Percentiles rank a stretch among this genome's conserved stretches.
These are phyloP conservation scores for Picea glauca DNA, from an alignment of 75 land plant genomes.

Conservation along the genomic window DNA sequence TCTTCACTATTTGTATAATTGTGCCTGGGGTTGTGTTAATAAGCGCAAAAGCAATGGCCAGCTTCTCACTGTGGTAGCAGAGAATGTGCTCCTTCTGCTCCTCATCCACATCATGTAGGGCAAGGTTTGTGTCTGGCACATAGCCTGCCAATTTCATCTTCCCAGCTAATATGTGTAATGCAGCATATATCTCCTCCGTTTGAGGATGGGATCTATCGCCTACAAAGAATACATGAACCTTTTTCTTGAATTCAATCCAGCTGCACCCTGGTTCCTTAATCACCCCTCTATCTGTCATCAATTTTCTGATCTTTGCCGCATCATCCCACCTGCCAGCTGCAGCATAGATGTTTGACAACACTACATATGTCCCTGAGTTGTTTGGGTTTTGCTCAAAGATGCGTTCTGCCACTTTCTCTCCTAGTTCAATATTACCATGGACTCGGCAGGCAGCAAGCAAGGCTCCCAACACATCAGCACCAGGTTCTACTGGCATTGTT, in stretches of 20 bases:
- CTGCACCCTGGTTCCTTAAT: not conserved
- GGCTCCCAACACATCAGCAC: conserved; percentile 10
- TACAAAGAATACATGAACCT: not conserved
- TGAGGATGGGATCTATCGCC: not conserved
- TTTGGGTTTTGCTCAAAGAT: conserved; percentile 7
- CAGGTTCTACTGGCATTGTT: conserved; percentile 19
- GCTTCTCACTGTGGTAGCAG: not conserved
- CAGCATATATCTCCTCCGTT: not conserved
- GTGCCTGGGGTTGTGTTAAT: not conserved
- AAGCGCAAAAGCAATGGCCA: not conserved
- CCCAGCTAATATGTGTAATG: not conserved
- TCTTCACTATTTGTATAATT: conserved; percentile 3
- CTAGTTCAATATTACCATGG: conserved; percentile 11
- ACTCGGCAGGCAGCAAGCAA: conserved; percentile 20
- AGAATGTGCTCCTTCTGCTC: conserved; percentile 2
- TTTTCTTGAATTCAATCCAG: not conserved
- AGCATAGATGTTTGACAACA: conserved; percentile 14
- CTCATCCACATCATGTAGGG: not conserved
- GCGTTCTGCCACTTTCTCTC: conserved; percentile 10
- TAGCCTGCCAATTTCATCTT: not conserved
- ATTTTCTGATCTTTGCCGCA: not conserved
- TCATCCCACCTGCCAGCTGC: not conserved
- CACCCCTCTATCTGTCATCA: not conserved
- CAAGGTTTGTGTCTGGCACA: not conserved
- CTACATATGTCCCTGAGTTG: not conserved